Conservation (phyloP, 2,329 filamentous ascomycete genomes). For the Fusarium sulawesiense region DNA sequence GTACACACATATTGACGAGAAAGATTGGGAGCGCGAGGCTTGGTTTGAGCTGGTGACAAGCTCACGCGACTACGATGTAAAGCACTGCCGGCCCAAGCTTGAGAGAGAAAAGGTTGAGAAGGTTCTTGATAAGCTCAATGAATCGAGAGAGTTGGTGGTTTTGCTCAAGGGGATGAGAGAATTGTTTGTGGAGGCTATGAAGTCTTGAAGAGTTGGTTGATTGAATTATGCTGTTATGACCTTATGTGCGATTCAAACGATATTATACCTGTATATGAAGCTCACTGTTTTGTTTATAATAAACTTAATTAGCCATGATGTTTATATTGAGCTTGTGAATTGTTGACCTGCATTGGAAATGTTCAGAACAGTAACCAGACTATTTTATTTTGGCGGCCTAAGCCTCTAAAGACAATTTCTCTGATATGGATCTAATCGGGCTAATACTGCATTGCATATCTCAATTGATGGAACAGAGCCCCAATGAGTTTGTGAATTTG, state of each 20-base stretch:
- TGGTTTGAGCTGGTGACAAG: conserved; percentile 93
- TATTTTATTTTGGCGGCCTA: background rate
- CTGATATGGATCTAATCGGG: background rate
- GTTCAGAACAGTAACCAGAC: background rate
- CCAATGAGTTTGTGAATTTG: background rate
- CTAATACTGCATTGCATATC: background rate
- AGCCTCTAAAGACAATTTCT: background rate
- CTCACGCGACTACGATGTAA: conserved; percentile 85
- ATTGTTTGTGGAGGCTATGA: conserved; percentile 77
- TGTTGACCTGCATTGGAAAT: background rate
- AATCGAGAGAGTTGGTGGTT: conserved; percentile 76
- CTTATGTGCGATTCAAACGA: conserved; percentile 20
- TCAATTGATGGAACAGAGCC: background rate
- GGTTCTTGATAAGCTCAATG: conserved; percentile 83
- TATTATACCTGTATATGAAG: conserved; percentile 9
- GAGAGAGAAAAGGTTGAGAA: conserved; percentile 81
- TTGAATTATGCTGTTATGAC: conserved; percentile 14
- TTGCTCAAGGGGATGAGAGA: conserved; percentile 86
- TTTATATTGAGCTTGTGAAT: background rate
- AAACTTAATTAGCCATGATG: background rate
- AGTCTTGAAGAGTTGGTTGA: conserved; percentile 52
- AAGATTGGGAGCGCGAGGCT: conserved; percentile 87
- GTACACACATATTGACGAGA: conserved; percentile 87
- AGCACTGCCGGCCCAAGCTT: conserved; percentile 83
- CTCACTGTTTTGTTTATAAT: background rate